Evolutionary conservation across 495 filamentous ascomycete genomes (phyloP), one percentile per base, ranked within the genome.

Genomic region (Ramalina peruviana): DNA sequence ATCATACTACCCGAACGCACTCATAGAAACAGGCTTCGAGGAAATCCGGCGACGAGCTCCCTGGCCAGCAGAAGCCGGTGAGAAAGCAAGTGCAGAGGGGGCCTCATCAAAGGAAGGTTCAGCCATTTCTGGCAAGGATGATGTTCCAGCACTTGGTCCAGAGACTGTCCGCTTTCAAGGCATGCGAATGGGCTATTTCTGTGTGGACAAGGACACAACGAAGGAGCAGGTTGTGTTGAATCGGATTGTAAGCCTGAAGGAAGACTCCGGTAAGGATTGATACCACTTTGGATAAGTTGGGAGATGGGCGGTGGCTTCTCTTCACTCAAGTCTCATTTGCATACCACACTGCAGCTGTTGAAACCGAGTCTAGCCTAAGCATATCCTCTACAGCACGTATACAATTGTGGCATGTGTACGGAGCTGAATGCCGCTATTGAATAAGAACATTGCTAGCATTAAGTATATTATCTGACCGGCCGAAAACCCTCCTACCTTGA

Each of bases 91-190:
- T 4, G 40, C 40, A 36, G 25, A 46, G 6, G 45, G 25, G 21
- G 15, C 15, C 6, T 9, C 40, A n/a, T 41, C 40, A 25, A 48
- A 47, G 5, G 20, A 48, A 33, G 41, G 23, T 25, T 7, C 16
- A 41, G 15, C 6, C 21, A 41, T n/a, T 23, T 9, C 12, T 23
- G 17, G 27, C n/a, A 26, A 48, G 30, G 23, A 20, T 12, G 17
- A 25, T 5, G 30, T 10, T 12, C 9, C 27, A 25, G 19, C 21
- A 36, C 39, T 33, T 21, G 80, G 80, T 0, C 74, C 74, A 0
- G 83, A 90, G 63, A 81, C 75, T 42, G 82, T 95, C 1, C 72
- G 93, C 17, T 98, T 98, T 74, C 93, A 98, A 69, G 92, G 78
- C 12, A 78, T 96, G 75, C 76, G 93, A 17, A 81, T 89, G 44